Percentiles rank a stretch among this genome's conserved stretches.
phyloP scores from a whole-genome alignment of 2,329 filamentous ascomycete species.

The Fusarium buharicum region DNA sequence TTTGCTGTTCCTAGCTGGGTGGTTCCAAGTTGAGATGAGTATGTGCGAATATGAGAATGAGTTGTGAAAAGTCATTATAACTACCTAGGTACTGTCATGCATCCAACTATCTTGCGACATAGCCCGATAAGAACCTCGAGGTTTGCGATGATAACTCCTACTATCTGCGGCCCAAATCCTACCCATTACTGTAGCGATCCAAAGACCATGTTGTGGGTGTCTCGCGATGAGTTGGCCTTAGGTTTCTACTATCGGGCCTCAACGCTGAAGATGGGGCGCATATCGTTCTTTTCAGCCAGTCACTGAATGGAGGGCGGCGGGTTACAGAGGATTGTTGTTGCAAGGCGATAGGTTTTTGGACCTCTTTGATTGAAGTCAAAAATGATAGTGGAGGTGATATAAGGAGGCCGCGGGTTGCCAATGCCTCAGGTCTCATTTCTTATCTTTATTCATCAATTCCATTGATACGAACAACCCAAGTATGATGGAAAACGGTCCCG shows the following conservation, averaged over 20 bases:
- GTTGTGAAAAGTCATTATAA: neutral
- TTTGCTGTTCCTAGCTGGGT: conserved; percentile 19
- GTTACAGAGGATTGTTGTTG: conserved; percentile 32
- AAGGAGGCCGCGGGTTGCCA: conserved; percentile 34
- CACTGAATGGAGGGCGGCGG: conserved; percentile 33
- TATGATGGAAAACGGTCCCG: too few species aligned
- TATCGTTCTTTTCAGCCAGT: conserved; percentile 30
- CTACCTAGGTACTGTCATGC: neutral
- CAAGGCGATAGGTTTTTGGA: conserved; percentile 29
- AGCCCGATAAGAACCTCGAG: neutral
- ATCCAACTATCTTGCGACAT: neutral
- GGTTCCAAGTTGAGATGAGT: conserved; percentile 32
- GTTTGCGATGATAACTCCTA: neutral
- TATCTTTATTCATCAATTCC: conserved; percentile 4
- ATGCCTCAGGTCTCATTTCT: conserved; percentile 26
- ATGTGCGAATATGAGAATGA: conserved; percentile 26
- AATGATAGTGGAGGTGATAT: conserved; percentile 33
- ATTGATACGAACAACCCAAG: conserved; percentile 3
- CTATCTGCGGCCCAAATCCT: neutral
- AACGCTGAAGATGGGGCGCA: conserved; percentile 36
- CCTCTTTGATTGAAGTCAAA: conserved; percentile 26
- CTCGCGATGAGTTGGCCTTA: conserved; percentile 27
- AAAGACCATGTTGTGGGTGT: conserved; percentile 15
- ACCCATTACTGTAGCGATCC: neutral
- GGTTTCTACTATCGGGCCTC: conserved; percentile 34